Evolutionary conservation across 192 early-diverging fungal genomes (phyloP).

Genomic region (Kappamyces sp.): DNA sequence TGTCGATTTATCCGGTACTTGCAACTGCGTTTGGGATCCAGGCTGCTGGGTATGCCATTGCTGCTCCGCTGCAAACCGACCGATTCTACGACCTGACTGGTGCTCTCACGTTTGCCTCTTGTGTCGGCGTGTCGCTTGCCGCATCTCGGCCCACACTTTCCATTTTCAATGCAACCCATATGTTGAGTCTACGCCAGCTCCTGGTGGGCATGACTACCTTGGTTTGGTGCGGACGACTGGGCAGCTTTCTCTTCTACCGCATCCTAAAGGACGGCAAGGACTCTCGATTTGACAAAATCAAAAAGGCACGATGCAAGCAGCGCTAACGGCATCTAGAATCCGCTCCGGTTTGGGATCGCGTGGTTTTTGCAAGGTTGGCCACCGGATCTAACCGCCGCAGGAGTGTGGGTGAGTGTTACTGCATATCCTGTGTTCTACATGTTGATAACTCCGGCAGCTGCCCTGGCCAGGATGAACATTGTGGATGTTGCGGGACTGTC

Average conservation of each 20-base stretch:
- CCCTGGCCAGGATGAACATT: slow-evolving; percentile 23
- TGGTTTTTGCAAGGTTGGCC: slow-evolving; percentile 38
- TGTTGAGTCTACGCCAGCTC: slow-evolving; percentile 34
- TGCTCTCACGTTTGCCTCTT: slow-evolving; percentile 37
- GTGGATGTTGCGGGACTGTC: slow-evolving; percentile 31
- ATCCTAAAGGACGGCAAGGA: slow-evolving; percentile 26
- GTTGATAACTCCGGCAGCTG: slow-evolving; percentile 21
- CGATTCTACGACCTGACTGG: slow-evolving; percentile 44
- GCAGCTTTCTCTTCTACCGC: slow-evolving; percentile 37
- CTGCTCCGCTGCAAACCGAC: slow-evolving; percentile 41
- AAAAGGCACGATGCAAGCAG: slow-evolving; percentile 2
- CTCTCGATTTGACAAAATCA: slow-evolving; percentile 44
- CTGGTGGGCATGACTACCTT: slow-evolving; percentile 27
- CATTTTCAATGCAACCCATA: background rate
- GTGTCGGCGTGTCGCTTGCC: slow-evolving; percentile 35
- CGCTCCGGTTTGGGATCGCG: slow-evolving; percentile 32
- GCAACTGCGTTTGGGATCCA: slow-evolving; percentile 48
- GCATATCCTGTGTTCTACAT: slow-evolving; percentile 38
- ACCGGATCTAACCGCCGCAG: too few relatives aligned
- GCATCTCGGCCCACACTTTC: background rate
- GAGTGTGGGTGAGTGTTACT: slow-evolving; percentile 50
- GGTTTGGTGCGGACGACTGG: slow-evolving; percentile 38
- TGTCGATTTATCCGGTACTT: slow-evolving; percentile 12
- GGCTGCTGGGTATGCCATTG: slow-evolving; percentile 30
- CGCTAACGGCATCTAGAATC: slow-evolving; percentile 9